Evolutionary conservation across 805 yeast species (phyloP).

Genomic region (Suhomyces sp.): DNA sequence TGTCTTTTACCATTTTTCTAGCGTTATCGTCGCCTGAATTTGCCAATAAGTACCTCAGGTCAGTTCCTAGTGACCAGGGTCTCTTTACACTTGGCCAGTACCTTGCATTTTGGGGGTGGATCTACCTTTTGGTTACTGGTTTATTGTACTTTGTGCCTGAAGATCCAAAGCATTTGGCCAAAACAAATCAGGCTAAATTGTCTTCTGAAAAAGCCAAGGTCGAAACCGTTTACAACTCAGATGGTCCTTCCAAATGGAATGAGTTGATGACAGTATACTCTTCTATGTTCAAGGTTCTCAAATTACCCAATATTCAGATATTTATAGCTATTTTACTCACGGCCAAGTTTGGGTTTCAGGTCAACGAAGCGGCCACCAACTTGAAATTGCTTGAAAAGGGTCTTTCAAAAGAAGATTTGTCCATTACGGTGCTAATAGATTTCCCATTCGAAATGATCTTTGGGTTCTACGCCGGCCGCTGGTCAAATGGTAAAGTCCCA

Average conservation of each 20-base stretch:
- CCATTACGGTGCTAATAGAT: slow-evolving; percentile 87
- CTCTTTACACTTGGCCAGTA: slow-evolving; percentile 71
- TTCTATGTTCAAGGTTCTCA: slow-evolving; percentile 68
- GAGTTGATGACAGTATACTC: slow-evolving; percentile 53
- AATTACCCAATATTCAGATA: slow-evolving; percentile 66
- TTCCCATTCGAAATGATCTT: slow-evolving; percentile 94
- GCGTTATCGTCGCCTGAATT: slow-evolving; percentile 91
- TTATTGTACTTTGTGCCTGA: slow-evolving; percentile 65
- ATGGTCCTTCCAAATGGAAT: slow-evolving; percentile 12
- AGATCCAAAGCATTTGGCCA: slow-evolving; percentile 54
- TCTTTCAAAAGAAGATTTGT: slow-evolving; percentile 86
- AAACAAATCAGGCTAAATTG: slow-evolving; percentile 27
- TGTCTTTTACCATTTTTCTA: slow-evolving; percentile 85
- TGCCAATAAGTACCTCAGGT: slow-evolving; percentile 78
- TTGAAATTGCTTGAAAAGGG: slow-evolving; percentile 89
- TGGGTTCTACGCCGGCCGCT: slow-evolving; percentile 93
- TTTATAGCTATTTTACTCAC: slow-evolving; percentile 72
- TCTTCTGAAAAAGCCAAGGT: slow-evolving; percentile 26
- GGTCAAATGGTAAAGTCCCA: slow-evolving; percentile 81
- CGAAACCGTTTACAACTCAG: slow-evolving; percentile 19
- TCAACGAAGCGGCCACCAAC: slow-evolving; percentile 93
- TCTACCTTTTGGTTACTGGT: slow-evolving; percentile 65
- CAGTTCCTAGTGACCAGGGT: slow-evolving; percentile 59
- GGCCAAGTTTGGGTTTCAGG: slow-evolving; percentile 90
- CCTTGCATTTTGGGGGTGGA: slow-evolving; percentile 71